Conservation (phyloP, 176 grass and related monocot genomes). For the Musa beccarii region DNA sequence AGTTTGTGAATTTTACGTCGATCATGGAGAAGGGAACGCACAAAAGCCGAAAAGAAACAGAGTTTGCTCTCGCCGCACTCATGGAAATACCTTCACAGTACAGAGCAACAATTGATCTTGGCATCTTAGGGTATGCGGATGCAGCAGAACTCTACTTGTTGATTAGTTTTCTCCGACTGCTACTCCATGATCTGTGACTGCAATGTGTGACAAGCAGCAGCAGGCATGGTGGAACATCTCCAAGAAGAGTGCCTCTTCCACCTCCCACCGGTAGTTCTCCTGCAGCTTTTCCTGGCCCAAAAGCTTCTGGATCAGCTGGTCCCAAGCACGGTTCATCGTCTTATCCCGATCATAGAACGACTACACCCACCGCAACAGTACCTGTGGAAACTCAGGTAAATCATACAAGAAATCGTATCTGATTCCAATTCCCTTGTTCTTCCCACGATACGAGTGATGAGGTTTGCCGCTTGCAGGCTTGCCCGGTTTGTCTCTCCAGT, state of each 20-base stretch:
- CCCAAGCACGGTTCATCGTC: constrained; percentile 7
- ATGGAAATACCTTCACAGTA: constrained; percentile 51
- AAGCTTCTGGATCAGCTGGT: constrained; percentile 7
- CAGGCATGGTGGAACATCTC: constrained; percentile 18
- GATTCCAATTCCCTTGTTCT: too few relatives aligned
- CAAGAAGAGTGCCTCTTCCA: constrained; percentile 26
- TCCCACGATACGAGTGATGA: too few relatives aligned
- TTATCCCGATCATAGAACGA: not conserved
- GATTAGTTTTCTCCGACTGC: not conserved
- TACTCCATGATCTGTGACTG: not conserved
- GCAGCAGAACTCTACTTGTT: not conserved
- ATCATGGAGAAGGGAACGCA: constrained; percentile 32
- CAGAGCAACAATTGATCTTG: constrained; percentile 32
- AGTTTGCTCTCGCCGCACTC: constrained; percentile 41
- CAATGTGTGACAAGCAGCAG: not conserved
- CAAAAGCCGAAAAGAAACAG: constrained; percentile 26
- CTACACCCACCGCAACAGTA: not conserved
- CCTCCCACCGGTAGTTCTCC: constrained; percentile 15
- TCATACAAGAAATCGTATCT: not conserved
- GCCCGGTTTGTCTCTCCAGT: constrained; percentile 11
- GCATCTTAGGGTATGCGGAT: constrained; percentile 34
- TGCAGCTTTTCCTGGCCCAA: constrained; percentile 17
- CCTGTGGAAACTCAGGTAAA: not conserved
- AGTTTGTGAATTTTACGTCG: constrained; percentile 46
- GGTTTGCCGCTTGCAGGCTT: not conserved